A percentile compares a stretch with the other conserved stretches of the same genome.
Conservation (phyloP, 2,329 filamentous ascomycete species). For the Trichoderma sp. region DNA sequence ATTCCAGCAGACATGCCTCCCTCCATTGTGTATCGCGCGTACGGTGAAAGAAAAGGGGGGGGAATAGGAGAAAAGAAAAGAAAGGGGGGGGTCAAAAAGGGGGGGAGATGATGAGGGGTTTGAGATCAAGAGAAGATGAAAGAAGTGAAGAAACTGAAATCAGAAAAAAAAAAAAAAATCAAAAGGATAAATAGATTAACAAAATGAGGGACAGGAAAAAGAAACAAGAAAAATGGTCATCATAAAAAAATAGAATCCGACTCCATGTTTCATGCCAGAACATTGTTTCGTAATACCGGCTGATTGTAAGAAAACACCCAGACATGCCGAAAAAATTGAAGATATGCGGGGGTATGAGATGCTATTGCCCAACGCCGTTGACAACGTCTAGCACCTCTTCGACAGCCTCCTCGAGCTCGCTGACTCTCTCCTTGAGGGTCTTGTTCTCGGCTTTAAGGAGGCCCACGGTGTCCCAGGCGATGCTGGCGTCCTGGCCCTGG, state of each 20-base stretch:
- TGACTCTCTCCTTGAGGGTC: conserved; percentile 60
- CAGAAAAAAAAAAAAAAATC: no score
- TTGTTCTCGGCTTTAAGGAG: conserved; percentile 63
- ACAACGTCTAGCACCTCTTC: conserved; percentile 62
- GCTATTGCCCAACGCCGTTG: conserved; percentile 54
- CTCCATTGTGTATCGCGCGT: conserved; percentile 12
- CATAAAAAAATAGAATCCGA: conserved; percentile 10
- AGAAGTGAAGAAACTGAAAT: neutral
- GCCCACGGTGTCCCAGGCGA: conserved; percentile 67
- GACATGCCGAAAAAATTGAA: conserved; percentile 17
- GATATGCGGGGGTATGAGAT: conserved; percentile 5
- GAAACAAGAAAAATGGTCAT: conserved; percentile 2
- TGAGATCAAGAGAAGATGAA: neutral
- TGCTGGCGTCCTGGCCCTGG: conserved; percentile 57
- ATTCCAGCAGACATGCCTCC: conserved; percentile 18
- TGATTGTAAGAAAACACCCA: conserved; percentile 20
- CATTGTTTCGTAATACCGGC: conserved; percentile 20
- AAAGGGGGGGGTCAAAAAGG: neutral
- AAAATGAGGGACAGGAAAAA: neutral
- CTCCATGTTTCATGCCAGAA: conserved; percentile 16
- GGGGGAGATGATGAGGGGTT: neutral
- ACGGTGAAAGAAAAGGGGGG: conserved; percentile 12
- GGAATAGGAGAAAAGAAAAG: neutral
- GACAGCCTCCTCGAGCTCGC: conserved; percentile 60
- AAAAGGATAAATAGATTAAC: neutral